Evolutionary conservation across 2,329 filamentous ascomycete species (phyloP), one percentile per base, ranked within the genome.

Genomic region (Calonectria pseudoreteaudii): DNA sequence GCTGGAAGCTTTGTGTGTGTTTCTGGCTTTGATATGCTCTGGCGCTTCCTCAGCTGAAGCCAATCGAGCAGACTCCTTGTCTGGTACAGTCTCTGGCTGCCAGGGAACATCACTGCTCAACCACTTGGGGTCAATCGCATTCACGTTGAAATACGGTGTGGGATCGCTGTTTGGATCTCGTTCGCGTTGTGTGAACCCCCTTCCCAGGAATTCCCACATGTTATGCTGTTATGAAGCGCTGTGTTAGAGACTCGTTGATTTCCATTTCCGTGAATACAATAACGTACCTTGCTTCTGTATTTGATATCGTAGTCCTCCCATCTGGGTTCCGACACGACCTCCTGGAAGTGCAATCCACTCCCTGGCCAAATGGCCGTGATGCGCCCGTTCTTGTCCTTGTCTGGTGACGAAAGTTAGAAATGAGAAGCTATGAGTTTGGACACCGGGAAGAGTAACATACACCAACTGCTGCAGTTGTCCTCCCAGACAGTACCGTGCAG

Each of bases 401-500:
- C 56, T 60, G 7, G 4, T 18, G 9, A 2, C 16, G 0, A 7
- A 20, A 0, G n/a, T 41, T 60, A 41, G 56, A 9, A 4, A 38
- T 16, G 4, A 4, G 11, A 8, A 4, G 16, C 13, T 4, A 7
- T 20, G n/a, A 28, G n/a, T 2, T n/a, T 23, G 11, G 2, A 6
- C 0, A 4, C n/a, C 3, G n/a, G n/a, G 9, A 60, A 9, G 2
- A 8, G n/a, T 1, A 8, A 26, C 56, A 10, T 60, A 60, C 56
- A 60, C 56, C 56, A 60, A 60, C 56, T 60, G 6, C 56, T 60
- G 34, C 56, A 60, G 3, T 60, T 60, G 23, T 60, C 56, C n/a
- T 60, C 56, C 56, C 56, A 60, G 26, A 60, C 56, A 3, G 56
- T 60, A 0, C 56, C 56, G 7, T 60, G 56, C n/a, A 60, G 36